Percentiles rank a stretch among this genome's conserved stretches.
Evolutionary conservation across 345 rosid species (phyloP).

Genomic region (Zanthoxylum bungeanum): DNA sequence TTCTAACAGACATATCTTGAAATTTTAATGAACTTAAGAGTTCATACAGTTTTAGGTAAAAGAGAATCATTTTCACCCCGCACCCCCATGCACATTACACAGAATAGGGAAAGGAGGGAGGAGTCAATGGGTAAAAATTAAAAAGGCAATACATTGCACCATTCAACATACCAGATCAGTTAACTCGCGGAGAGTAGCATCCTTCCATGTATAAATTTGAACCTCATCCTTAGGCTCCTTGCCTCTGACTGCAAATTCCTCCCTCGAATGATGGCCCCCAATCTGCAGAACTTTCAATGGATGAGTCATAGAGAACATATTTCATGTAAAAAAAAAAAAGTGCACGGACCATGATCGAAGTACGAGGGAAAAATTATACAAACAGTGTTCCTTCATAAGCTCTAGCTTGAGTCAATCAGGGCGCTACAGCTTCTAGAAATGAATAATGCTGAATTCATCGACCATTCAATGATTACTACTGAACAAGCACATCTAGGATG

Average conservation of each 20-base stretch:
- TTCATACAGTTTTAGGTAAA: neutral
- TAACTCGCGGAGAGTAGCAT: constrained; percentile 84
- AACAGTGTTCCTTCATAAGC: neutral
- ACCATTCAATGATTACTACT: neutral
- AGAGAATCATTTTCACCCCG: neutral
- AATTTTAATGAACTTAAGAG: neutral
- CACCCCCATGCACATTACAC: neutral
- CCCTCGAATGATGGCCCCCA: constrained; percentile 77
- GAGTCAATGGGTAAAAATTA: neutral
- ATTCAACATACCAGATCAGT: constrained; percentile 69
- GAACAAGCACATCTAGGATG: neutral
- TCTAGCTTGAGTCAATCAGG: neutral
- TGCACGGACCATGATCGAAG: neutral
- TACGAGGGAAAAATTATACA: neutral
- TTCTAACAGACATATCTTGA: neutral
- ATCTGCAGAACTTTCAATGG: constrained; percentile 37
- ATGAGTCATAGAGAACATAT: neutral
- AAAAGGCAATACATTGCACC: neutral
- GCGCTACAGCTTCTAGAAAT: neutral
- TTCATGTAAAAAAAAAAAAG: neutral
- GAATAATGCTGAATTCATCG: neutral
- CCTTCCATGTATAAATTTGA: constrained; percentile 96
- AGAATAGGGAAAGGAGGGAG: neutral
- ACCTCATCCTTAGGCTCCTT: constrained; percentile 97
- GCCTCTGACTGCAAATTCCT: constrained; percentile 93